phyloP scores from a whole-genome alignment of 768 basidiomycete species.

The Mycena belliarum region DNA sequence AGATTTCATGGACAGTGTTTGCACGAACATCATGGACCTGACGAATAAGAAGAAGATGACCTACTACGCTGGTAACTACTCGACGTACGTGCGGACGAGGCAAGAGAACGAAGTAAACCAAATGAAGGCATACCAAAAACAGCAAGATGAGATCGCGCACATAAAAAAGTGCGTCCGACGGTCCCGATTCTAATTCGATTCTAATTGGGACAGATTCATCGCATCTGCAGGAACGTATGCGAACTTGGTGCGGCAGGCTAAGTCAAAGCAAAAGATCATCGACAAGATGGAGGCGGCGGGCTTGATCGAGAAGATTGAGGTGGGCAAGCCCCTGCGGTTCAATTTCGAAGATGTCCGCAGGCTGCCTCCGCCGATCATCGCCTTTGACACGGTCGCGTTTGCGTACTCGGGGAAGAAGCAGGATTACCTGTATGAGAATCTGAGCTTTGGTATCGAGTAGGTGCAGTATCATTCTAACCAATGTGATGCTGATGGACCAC shows the following conservation, averaged over 20 bases:
- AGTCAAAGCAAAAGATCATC: constrained; percentile 99
- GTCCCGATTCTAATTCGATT: neutral
- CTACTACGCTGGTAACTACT: constrained; percentile 96
- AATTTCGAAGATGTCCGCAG: constrained; percentile 95
- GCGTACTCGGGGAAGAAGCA: constrained; percentile 88
- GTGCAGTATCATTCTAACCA: constrained; percentile 13
- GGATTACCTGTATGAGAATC: constrained; percentile 84
- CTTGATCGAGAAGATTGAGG: constrained; percentile 88
- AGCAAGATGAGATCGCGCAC: constrained; percentile 97
- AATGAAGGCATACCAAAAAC: constrained; percentile 99
- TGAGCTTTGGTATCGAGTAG: constrained; percentile 99
- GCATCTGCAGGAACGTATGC: constrained; percentile 99
- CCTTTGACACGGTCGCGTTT: constrained; percentile 94
- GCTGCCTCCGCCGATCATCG: constrained; percentile 96
- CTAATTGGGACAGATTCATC: constrained; percentile 68
- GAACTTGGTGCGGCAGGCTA: constrained; percentile 97
- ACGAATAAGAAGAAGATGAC: constrained; percentile 89
- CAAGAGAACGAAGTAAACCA: constrained; percentile 98
- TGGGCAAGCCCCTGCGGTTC: constrained; percentile 75
- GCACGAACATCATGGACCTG: constrained; percentile 98
- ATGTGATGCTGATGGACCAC: constrained; percentile 17
- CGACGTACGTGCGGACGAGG: constrained; percentile 96
- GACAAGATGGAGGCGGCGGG: constrained; percentile 99
- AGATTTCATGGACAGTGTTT: constrained; percentile 98
- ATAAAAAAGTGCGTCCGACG: constrained; percentile 82